Base-by-base conservation (phyloP, 164 flowering plant species). In the Euptelea pleiosperma region DNA sequence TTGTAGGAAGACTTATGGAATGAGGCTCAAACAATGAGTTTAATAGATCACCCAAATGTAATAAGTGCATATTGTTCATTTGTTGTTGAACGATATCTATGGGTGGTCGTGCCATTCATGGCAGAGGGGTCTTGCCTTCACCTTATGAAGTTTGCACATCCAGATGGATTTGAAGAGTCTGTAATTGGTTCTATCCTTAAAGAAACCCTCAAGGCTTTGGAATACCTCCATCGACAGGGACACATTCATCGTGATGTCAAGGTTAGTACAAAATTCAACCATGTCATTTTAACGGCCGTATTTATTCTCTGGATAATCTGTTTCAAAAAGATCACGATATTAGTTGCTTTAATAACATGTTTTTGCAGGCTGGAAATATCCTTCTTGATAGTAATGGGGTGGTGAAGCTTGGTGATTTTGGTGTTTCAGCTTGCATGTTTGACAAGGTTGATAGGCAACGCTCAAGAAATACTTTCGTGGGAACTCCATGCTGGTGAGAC, bases 71-170 rank as follows among this genome's bases (percentile, higher is more conserved):
- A 48, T 57, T 90, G 99, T 68, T 94, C 99, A 33, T 94, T 94
- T 80, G 96, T 81, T 60, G 97, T 91, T 58, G 96, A 88, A 9
- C 74, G 69, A 21, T 72, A 72, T 63, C 88, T 94, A 30, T 94
- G 99, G 99, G 99, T 94, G 62, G 82, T 86, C 54, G 91, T 88
- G 96, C 97, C 97, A 26, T 94, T 83, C 71, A 91, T 94, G 99
- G 93, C 91, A n/a, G 91, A 88, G 72, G 99, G 99, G 43, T 94
- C 99, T 52, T 91, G 97, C 61, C 77, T 94, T 65, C 99, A 94
- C 65, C 82, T 94, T 8, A 88, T 94, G 97, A 88, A 91, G 78
- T 76, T 77, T 31, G 93, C 96, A 29, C 85, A 88, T 73, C 83
- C 85, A 1, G 91, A 94, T 69, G 99, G 99, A 55, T 84, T 94